Base-by-base conservation (phyloP, 768 basidiomycete genomes). In the Candolleomyces eurysporus region DNA sequence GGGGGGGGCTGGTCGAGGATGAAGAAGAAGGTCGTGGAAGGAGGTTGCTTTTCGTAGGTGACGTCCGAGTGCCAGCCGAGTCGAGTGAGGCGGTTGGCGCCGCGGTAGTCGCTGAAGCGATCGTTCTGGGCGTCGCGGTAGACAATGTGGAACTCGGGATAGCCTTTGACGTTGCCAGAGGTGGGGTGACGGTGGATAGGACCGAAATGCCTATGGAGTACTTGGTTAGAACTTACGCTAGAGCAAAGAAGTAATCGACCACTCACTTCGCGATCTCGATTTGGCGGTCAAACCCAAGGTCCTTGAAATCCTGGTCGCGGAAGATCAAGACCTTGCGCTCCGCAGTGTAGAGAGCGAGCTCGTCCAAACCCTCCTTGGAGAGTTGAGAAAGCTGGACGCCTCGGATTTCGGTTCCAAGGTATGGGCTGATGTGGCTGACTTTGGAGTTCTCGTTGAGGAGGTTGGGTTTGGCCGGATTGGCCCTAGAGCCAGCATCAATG, bases 221-320 rank as follows among this genome's bases (percentile, higher is more conserved):
- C 36, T 5, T 17, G 3, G 49, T 16, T 5, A 48, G 16, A 16
- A 4, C n/a, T 53, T 16, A 46, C 14, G 40, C n/a, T 9, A 14
- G 7, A 4, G 58, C 52, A n/a, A 39, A 17, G 17, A 60, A 78
- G 80, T 57, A 77, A 75, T 32, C 77, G 79, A 55, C 11, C 0
- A 64, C 68, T 11, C 32, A 79, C 80, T 70, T 76, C 8, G 81
- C 79, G 40, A 84, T 78, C 65, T 80, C 83, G 61, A 84, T 80
- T 63, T 84, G 84, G 58, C 75, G 69, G 46, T 85, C 82, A 8
- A 81, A 75, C 1, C 73, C 72, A n/a, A 85, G 62, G 62, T 84
- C 83, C 71, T 84, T 85, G 73, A 86, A 85, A 69, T 86, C 81
- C 64, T 86, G 85, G 70, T 86, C 79, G 19, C 84, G 79, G 77